A percentile compares a stretch with the other conserved stretches of the same genome.
Conservation (phyloP, 139 green algal species). For the Micractinium conductrix region DNA sequence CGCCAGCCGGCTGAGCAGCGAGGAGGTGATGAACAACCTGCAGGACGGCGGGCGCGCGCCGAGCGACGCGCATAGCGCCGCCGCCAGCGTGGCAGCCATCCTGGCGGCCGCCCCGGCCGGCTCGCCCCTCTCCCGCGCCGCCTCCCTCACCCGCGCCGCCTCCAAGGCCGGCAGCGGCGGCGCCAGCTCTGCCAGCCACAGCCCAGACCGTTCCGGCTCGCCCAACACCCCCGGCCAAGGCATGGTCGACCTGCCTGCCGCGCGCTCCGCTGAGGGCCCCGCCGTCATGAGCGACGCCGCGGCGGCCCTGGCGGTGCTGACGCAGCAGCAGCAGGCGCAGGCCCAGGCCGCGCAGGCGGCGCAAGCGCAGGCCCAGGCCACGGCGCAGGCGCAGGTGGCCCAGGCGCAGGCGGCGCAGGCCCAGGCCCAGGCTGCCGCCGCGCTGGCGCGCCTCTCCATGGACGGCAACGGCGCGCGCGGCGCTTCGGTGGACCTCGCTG, state of each 20-base stretch:
- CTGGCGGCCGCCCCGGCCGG: neutral
- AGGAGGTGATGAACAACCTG: slow-evolving; percentile 34
- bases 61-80: neutral
- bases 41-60: neutral
- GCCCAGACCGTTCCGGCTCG: slow-evolving; percentile 9
- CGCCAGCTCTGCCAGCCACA: neutral
- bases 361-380: slow-evolving; percentile 10
- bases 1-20: neutral
- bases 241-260: neutral
- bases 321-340: slow-evolving; percentile 22
- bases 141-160: neutral
- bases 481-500: neutral
- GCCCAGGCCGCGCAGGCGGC: neutral
- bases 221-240: neutral
- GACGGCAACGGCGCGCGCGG: neutral
- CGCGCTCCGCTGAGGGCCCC: neutral
- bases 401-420: slow-evolving; percentile 6
- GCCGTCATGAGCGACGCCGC: neutral
- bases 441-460: slow-evolving; percentile 21
- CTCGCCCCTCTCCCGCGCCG: neutral
- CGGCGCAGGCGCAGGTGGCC: too few relatives aligned
- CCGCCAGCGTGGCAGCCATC: neutral
- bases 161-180: neutral
- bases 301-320: slow-evolving; percentile 28
- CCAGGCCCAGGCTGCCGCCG: slow-evolving; percentile 8